Conservation (phyloP, 2,329 filamentous ascomycete species). For the Teratosphaeria nubilosa region DNA sequence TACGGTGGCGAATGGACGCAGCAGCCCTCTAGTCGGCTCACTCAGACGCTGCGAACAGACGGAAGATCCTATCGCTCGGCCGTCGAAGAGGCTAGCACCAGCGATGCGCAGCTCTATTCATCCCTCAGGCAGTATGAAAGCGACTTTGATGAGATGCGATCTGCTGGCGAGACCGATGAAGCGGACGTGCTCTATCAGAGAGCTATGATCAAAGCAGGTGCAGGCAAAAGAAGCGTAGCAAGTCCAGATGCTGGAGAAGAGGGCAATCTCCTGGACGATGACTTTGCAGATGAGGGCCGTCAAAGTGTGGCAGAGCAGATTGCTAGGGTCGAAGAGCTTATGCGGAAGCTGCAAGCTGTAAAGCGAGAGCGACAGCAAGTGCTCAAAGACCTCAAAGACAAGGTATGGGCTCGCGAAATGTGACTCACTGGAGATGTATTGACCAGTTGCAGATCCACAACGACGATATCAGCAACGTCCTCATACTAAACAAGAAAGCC, state of each 20-base stretch:
- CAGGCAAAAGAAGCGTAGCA: conserved; percentile 53
- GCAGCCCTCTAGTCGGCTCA: conserved; percentile 84
- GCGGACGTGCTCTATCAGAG: conserved; percentile 81
- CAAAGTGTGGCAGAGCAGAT: conserved; percentile 85
- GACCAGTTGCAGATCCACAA: conserved; percentile 62
- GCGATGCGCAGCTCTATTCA: conserved; percentile 70
- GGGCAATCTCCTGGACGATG: conserved; percentile 84
- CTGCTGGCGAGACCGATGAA: conserved; percentile 75
- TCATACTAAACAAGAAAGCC: conserved; percentile 96
- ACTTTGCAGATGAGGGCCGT: conserved; percentile 62
- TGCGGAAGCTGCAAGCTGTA: conserved; percentile 84
- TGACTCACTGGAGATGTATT: background rate
- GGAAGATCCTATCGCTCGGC: conserved; percentile 81
- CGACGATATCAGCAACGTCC: conserved; percentile 93
- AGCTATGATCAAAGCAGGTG: conserved; percentile 69
- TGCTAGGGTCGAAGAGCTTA: conserved; percentile 71
- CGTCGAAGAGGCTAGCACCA: conserved; percentile 77
- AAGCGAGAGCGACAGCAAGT: conserved; percentile 88
- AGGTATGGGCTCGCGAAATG: conserved; percentile 48
- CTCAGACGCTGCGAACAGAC: conserved; percentile 75
- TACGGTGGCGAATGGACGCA: conserved; percentile 95
- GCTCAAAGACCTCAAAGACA: conserved; percentile 93
- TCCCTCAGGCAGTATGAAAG: conserved; percentile 77
- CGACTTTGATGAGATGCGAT: conserved; percentile 92
- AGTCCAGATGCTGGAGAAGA: conserved; percentile 49